Conservation (phyloP, 2,329 filamentous ascomycete species). For the Ophioceras dolichostomum region DNA sequence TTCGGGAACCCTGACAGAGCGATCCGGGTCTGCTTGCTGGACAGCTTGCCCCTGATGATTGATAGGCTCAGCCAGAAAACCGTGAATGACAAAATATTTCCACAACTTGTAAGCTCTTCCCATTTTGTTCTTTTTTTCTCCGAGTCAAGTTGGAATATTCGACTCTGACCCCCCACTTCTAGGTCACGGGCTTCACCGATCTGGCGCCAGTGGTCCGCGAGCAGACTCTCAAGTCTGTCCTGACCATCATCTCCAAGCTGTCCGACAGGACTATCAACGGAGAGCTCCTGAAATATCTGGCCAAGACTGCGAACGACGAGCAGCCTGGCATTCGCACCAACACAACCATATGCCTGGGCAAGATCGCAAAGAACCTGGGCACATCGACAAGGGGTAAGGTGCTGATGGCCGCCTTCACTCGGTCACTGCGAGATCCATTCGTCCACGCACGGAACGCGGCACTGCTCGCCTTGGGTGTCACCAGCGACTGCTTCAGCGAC, state of each 20-base stretch:
- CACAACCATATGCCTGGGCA: conserved; percentile 93
- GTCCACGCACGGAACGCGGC: conserved; percentile 87
- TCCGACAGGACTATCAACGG: conserved; percentile 91
- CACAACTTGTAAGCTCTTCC: conserved; percentile 68
- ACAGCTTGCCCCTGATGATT: conserved; percentile 83
- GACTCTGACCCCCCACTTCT: background rate
- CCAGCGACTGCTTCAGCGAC: conserved; percentile 73
- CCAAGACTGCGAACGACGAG: conserved; percentile 94
- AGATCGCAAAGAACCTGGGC: conserved; percentile 84
- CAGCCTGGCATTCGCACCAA: conserved; percentile 96
- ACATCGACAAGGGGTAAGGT: conserved; percentile 74
- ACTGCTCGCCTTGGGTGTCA: conserved; percentile 74
- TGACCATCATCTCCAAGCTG: conserved; percentile 77
- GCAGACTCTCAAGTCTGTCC: conserved; percentile 88
- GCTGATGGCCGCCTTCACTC: conserved; percentile 80
- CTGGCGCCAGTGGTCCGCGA: conserved; percentile 83
- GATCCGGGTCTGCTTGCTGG: conserved; percentile 79
- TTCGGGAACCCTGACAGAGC: conserved; percentile 89
- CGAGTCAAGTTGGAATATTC: background rate
- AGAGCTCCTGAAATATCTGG: conserved; percentile 78
- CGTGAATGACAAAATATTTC: conserved; percentile 95
- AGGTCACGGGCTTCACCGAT: conserved; percentile 93
- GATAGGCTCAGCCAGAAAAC: conserved; percentile 77
- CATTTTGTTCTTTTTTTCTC: background rate
- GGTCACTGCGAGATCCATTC: conserved; percentile 85